These are phyloP conservation scores for Corniculantispora saksenae DNA, from an alignment of 2,329 filamentous ascomycete genomes.

Conservation along the genomic window DNA sequence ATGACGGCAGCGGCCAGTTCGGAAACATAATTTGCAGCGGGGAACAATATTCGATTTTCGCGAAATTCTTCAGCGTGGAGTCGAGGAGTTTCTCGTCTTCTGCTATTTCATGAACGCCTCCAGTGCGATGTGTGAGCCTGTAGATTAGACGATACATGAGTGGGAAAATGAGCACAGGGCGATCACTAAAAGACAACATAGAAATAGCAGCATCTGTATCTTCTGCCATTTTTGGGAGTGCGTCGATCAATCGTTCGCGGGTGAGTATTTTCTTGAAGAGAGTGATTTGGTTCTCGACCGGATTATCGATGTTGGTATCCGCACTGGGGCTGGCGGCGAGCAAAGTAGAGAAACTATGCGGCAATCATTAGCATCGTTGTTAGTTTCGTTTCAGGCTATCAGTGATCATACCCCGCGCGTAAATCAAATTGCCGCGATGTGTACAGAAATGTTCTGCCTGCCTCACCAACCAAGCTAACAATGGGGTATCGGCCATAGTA, in stretches of 20 bases:
- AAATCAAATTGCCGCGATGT: conserved; percentile 47
- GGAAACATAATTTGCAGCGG: conserved; percentile 53
- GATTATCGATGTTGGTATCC: conserved; percentile 24
- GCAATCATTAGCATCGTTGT: neutral
- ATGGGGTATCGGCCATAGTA: conserved; percentile 47
- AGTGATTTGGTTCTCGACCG: conserved; percentile 29
- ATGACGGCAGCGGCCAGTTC: conserved; percentile 47
- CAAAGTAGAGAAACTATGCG: conserved; percentile 31
- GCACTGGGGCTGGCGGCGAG: conserved; percentile 33
- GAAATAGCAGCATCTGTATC: conserved; percentile 34
- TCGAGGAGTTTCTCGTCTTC: conserved; percentile 43
- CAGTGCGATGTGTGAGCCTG: conserved; percentile 57
- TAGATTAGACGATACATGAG: conserved; percentile 55
- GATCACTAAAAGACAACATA: neutral
- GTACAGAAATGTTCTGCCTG: conserved; percentile 45
- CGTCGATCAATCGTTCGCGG: conserved; percentile 38
- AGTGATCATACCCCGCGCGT: conserved; percentile 38
- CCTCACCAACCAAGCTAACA: conserved; percentile 45
- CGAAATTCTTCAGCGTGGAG: conserved; percentile 46
- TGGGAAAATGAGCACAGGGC: conserved; percentile 51
- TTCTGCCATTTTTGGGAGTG: conserved; percentile 43
- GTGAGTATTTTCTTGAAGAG: conserved; percentile 38
- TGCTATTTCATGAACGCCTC: conserved; percentile 56
- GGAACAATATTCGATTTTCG: conserved; percentile 46
- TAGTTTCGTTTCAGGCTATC: neutral